Evolutionary conservation across 305 asterid species (phyloP).

Genomic region (Fraxinus dipetala): DNA sequence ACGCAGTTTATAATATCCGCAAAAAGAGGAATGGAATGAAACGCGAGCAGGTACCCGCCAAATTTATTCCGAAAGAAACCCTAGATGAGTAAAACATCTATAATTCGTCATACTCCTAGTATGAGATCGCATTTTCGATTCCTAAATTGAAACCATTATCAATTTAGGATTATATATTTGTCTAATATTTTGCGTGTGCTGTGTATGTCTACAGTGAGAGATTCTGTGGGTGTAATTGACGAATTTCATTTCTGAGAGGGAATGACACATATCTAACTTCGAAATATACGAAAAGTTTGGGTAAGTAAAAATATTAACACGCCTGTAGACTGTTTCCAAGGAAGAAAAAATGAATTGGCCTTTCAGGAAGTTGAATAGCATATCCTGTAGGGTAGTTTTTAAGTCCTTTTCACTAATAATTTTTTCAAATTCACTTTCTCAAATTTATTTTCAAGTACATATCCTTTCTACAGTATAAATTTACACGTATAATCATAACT

Average conservation of each 20-base stretch:
- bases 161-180: not conserved
- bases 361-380: too few species aligned
- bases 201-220: not conserved
- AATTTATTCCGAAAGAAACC: constrained; percentile 24
- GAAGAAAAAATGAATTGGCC: not conserved
- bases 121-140: constrained; percentile 45
- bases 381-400: not conserved
- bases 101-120: constrained; percentile 24
- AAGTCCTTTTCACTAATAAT: too few species aligned
- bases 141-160: constrained; percentile 11
- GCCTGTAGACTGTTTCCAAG: constrained; percentile 6
- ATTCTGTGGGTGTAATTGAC: not conserved
- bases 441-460: too few species aligned
- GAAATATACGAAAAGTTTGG: constrained; percentile 27
- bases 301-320: constrained; percentile 12
- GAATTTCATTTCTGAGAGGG: not conserved
- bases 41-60: constrained; percentile 31
- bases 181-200: not conserved
- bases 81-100: constrained; percentile 26
- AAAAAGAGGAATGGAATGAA: constrained; percentile 22
- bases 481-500: too few species aligned
- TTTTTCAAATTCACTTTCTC: too few species aligned
- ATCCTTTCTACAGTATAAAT: too few species aligned
- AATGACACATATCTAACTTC: constrained; percentile 12
- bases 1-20: constrained; percentile 6